These are phyloP conservation scores for Pouteria campechiana DNA, from an alignment of 179 eudicot genomes.

Conservation along the genomic window DNA sequence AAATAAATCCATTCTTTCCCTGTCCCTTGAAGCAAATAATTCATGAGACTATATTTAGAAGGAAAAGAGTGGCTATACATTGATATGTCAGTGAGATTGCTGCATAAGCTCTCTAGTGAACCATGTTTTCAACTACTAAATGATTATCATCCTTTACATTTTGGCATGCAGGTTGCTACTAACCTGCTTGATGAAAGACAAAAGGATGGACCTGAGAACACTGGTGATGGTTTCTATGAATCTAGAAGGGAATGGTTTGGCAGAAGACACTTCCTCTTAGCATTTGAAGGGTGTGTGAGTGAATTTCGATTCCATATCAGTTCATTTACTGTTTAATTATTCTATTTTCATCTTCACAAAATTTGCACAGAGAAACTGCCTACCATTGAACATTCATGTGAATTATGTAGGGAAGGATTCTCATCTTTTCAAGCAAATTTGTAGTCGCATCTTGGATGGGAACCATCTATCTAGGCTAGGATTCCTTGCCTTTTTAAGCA, in stretches of 20 bases:
- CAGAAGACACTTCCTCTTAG: slow-evolving; percentile 78
- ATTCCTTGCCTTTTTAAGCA: no score
- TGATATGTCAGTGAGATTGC: no score
- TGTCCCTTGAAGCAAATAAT: background rate
- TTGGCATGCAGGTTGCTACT: slow-evolving; percentile 54
- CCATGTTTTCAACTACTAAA: no score
- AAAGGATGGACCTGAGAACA: slow-evolving; percentile 57
- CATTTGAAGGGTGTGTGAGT: slow-evolving; percentile 71
- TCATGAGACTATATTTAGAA: background rate
- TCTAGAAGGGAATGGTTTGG: slow-evolving; percentile 98
- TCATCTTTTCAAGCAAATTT: background rate
- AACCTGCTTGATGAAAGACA: slow-evolving; percentile 70
- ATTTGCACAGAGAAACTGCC: background rate
- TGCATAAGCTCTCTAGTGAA: no score
- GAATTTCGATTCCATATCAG: background rate
- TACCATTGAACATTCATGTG: background rate
- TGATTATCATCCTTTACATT: background rate
- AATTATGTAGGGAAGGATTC: background rate
- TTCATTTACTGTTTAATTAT: background rate
- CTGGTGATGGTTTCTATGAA: slow-evolving; percentile 80
- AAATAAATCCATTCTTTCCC: no score
- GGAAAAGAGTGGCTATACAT: no score
- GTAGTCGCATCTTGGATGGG: no score
- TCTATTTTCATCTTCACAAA: background rate
- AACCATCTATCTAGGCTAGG: no score